Evolutionary conservation across 2,329 filamentous ascomycete genomes (phyloP), one percentile per base, ranked within the genome.

Genomic region (Exserohilum turcica): DNA sequence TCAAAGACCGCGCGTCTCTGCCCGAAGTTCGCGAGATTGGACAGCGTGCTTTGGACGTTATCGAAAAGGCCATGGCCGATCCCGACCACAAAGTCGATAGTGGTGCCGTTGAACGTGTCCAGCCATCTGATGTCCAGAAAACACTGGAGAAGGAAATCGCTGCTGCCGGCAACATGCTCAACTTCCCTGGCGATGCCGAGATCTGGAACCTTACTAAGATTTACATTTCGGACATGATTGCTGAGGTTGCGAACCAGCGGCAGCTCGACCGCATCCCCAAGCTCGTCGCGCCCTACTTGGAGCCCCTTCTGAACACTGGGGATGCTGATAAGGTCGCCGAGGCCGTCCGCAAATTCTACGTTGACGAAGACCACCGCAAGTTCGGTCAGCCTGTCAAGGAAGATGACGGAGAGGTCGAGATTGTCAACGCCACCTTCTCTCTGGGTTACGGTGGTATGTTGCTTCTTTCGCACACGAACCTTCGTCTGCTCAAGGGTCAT

Each of bases 381-480:
- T 95, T 86, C 66, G 93, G 92, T 60, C 86, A 88, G 48, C 90
- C 92, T 2, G 82, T 90, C 61, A 90, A 92, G 75, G 91, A 94
- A 57, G 91, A 97, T 56, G 91, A 95, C 56, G 92, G 92, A 54
- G 94, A 99, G 78, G 82, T 88, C 18, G 94, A 97, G 77, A 96
- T 99, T 71, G 94, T 99, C 73, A 97, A 99, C 68, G 93, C 94
- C 39, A 89, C 94, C 72, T 99, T 99, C 80, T 99, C 94, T 16
- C 85, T 99, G 19, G 94, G 92, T 42, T 99, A 99, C 70, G 94
- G 94, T 74, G 94, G 94, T 69, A 97, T 97, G 92, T 85, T 99
- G 63, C 81, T 99, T 57, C 84, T 99, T 18, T 97, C 92, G 5
- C 94, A 97, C 79, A 97, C 94, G 63, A 97, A 97, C 74, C 82